These are phyloP conservation scores for Talaromyces sp. DNA, from an alignment of 2,329 filamentous ascomycete species.

Conservation along the genomic window DNA sequence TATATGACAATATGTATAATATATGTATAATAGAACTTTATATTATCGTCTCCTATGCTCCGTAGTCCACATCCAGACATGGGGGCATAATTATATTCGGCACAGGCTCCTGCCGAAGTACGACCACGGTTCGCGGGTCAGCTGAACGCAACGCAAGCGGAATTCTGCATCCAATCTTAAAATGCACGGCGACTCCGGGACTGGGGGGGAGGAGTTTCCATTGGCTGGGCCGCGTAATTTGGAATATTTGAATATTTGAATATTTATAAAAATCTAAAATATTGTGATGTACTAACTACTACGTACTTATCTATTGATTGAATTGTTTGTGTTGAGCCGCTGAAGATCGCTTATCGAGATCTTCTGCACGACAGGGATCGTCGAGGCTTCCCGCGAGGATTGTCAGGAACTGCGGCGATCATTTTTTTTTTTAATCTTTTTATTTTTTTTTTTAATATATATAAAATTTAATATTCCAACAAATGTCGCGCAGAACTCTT, in stretches of 20 bases:
- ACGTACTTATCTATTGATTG: no score
- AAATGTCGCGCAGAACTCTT: no score
- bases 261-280: no score
- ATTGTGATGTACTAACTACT: no score
- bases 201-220: background rate
- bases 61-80: no score
- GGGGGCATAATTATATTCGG: background rate
- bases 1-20: no score
- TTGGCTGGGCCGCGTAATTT: background rate
- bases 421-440: no score
- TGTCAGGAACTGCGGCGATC: constrained; percentile 12
- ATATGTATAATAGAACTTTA: no score
- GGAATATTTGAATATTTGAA: background rate
- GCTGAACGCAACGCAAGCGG: background rate
- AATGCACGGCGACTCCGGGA: background rate
- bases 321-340: background rate
- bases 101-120: background rate
- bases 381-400: constrained; percentile 8
- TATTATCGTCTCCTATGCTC: no score
- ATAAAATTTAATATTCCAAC: no score
- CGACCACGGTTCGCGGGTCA: background rate
- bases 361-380: constrained; percentile 14
- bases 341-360: constrained; percentile 3
- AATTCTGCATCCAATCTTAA: background rate
- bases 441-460: no score